phyloP scores from a whole-genome alignment of 768 basidiomycete species.

The Lanmaoa pseudosensibilis region DNA sequence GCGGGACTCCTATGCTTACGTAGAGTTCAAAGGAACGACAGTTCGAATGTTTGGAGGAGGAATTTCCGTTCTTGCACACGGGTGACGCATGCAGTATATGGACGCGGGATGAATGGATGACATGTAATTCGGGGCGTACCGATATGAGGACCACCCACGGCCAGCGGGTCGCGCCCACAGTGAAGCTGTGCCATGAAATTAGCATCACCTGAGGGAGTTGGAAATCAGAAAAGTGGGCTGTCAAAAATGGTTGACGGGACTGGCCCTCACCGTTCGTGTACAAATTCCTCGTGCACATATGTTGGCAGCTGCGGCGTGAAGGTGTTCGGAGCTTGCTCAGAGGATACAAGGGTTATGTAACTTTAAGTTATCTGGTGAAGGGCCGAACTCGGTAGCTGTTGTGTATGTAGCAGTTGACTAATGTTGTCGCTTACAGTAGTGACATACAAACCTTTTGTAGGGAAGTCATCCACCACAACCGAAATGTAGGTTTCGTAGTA shows the following conservation, averaged over 20 bases:
- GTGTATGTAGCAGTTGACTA: neutral
- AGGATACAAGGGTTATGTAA: too few species aligned
- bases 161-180: slow-evolving; percentile 3
- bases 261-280: neutral
- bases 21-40: neutral
- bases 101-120: neutral
- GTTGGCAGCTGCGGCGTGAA: neutral
- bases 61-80: neutral
- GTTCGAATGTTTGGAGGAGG: neutral
- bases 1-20: too few species aligned
- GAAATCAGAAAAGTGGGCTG: neutral
- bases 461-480: neutral
- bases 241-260: neutral
- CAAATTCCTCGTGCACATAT: neutral
- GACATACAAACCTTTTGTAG: slow-evolving; percentile 2
- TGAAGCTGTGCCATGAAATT: slow-evolving; percentile 5
- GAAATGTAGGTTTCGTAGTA: neutral
- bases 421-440: slow-evolving; percentile 2
- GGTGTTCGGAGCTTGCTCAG: neutral
- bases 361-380: neutral
- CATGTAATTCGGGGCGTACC: neutral
- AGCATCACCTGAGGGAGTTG: neutral
- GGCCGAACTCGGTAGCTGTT: neutral
- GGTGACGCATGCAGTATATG: neutral
- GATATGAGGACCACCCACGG: neutral